Evolutionary conservation across 192 early-diverging fungal genomes (phyloP), one percentile per base, ranked within the genome.

Genomic region (Mortierella antarctica): DNA sequence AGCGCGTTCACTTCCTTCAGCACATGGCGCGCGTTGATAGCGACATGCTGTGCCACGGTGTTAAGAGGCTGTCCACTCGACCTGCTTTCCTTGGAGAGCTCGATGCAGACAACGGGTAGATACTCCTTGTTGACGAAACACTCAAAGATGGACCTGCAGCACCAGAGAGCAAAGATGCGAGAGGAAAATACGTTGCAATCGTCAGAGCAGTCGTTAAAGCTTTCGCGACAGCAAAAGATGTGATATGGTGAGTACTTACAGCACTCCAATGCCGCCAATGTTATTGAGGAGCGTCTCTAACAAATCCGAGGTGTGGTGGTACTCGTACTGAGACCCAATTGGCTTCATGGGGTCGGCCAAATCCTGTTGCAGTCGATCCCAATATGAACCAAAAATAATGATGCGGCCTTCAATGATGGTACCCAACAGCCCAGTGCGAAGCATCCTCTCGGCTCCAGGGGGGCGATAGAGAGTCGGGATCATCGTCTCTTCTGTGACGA

Each of bases 371-470:
- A 90, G 80, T 41, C 92, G 87, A 39, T 95, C 92, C 79, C 91
- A 88, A 48, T 90, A 90, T 20, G 90, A 72, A 40, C 93, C 93
- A 83, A 92, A 89, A 40, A 95, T 86, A 56, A 94, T 82, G 18
- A 93, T 55, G 41, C 89, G 89, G 0, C 92, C 92, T n/a, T 84
- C 85, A 46, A 93, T 87, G 39, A 90, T 61, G 40, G 87, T 82
- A 9, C 94, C 94, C 69, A 92, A 74, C 12, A 94, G 83, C 9
- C 93, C 92, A 2, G 93, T 94, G 49, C 92, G 87, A 40, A 94
- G 65, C 67, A 90, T 89, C 15, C 85, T 71, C 0, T 78, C 67
- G n/a, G 57, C 59, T 11, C 68, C 74, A 52, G 62, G 62, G 0
- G 68, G 88, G 11, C 78, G 60, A 49, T 85, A 88, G 1, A 74